A percentile compares a stretch with the other conserved stretches of the same genome.
Conservation (phyloP, 2,329 filamentous ascomycete species). For the Penicillium oxalicum region DNA sequence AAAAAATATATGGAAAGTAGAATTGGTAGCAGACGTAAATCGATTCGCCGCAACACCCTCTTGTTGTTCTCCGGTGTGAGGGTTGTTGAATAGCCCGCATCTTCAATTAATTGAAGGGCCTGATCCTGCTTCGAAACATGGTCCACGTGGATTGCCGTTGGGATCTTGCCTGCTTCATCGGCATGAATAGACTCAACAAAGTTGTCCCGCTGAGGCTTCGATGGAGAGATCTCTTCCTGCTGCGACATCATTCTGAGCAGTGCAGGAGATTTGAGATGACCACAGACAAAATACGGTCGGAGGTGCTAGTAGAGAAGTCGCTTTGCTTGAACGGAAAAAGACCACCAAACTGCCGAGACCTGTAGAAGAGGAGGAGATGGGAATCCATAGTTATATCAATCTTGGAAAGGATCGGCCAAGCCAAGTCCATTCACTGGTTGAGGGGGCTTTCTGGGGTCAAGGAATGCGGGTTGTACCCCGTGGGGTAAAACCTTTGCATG, state of each 20-base stretch:
- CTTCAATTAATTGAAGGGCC: constrained; percentile 46
- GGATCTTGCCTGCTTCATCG: neutral
- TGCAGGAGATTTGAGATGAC: neutral
- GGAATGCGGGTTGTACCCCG: too few relatives aligned
- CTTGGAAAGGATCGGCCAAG: neutral
- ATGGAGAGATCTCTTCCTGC: constrained; percentile 8
- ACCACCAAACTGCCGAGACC: neutral
- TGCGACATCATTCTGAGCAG: constrained; percentile 19
- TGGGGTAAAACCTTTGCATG: neutral
- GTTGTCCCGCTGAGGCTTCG: constrained; percentile 20
- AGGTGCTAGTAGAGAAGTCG: too few relatives aligned
- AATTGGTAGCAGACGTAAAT: constrained; percentile 48
- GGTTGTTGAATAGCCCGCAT: constrained; percentile 41
- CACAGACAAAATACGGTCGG: neutral
- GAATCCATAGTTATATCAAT: neutral
- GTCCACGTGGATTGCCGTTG: neutral
- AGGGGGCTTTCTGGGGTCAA: too few relatives aligned
- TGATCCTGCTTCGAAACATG: constrained; percentile 36
- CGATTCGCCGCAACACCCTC: constrained; percentile 47
- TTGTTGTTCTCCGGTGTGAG: constrained; percentile 51
- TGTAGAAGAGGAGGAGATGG: neutral
- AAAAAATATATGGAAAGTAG: constrained; percentile 59
- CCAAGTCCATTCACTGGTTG: neutral
- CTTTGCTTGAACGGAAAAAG: neutral
- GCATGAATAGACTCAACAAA: constrained; percentile 24